phyloP scores from a whole-genome alignment of 495 filamentous ascomycete genomes.

The Podospora appendiculata region DNA sequence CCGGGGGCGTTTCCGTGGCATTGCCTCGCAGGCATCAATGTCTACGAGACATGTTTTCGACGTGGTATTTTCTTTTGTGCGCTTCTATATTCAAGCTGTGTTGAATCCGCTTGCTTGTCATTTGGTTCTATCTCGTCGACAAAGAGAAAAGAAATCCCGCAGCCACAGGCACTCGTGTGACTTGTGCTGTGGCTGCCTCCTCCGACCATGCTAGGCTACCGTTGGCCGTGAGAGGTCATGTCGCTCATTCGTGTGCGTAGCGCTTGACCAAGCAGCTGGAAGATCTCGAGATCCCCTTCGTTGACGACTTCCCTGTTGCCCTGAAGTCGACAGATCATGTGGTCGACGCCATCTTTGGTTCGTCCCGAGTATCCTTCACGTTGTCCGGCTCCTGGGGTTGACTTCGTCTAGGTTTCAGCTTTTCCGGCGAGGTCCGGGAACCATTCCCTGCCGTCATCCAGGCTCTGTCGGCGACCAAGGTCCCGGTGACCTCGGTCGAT shows the following conservation, averaged over 20 bases:
- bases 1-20: not conserved
- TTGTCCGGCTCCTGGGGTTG: not conserved
- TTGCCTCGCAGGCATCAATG: too few relatives aligned
- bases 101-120: too few relatives aligned
- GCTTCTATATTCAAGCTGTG: too few relatives aligned
- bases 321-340: constrained; percentile 66
- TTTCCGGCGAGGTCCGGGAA: constrained; percentile 83
- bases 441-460: constrained; percentile 78
- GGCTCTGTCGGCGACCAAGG: constrained; percentile 58
- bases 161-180: too few relatives aligned
- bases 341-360: constrained; percentile 90
- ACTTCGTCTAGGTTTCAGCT: constrained; percentile 64
- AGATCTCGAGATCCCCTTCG: constrained; percentile 77
- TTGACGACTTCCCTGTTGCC: constrained; percentile 64
- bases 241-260: constrained; percentile 28
- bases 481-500: constrained; percentile 83
- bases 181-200: too few relatives aligned
- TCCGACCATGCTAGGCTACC: too few relatives aligned
- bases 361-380: constrained; percentile 7
- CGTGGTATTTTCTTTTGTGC: too few relatives aligned
- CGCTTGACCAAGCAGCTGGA: constrained; percentile 77
- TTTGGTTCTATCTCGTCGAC: too few relatives aligned
- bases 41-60: too few relatives aligned
- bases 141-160: too few relatives aligned
- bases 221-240: too few relatives aligned